A percentile compares a stretch with the other conserved stretches of the same genome.
phyloP scores from a whole-genome alignment of 106 monocot genomes.

The Platanthera zijinensis region DNA sequence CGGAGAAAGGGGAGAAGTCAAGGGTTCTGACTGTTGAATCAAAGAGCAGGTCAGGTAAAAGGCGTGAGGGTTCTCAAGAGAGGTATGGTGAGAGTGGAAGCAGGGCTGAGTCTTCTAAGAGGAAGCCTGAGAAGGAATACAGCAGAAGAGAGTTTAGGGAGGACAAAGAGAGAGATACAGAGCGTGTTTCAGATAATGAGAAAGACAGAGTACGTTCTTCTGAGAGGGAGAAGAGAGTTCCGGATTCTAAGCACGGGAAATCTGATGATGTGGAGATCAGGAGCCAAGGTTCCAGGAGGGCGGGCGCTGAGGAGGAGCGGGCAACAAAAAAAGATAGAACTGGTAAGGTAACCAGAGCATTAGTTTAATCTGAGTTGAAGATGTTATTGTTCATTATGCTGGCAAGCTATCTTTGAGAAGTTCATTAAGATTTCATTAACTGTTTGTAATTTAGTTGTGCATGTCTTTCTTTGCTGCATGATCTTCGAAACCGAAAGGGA shows the following conservation, averaged over 20 bases:
- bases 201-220: conserved; percentile 20
- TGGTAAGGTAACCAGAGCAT: conserved; percentile 20
- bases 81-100: conserved; percentile 30
- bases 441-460: neutral
- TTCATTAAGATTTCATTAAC: neutral
- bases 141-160: conserved; percentile 35
- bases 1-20: conserved; percentile 24
- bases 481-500: neutral
- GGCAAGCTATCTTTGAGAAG: conserved; percentile 3
- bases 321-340: conserved; percentile 15
- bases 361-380: neutral
- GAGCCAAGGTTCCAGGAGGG: neutral
- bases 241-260: conserved; percentile 19
- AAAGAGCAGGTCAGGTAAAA: conserved; percentile 37
- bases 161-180: conserved; percentile 23
- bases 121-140: conserved; percentile 44
- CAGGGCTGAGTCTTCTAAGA: conserved; percentile 23
- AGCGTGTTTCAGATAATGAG: conserved; percentile 12
- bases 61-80: conserved; percentile 27
- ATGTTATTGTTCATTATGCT: neutral
- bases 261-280: conserved; percentile 9
- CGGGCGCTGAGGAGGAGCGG: conserved; percentile 15
- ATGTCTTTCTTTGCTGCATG: neutral
- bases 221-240: conserved; percentile 25
- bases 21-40: conserved; percentile 34